Evolutionary conservation across 2,329 filamentous ascomycete species (phyloP).

Genomic region (Apiospora pterosperma): DNA sequence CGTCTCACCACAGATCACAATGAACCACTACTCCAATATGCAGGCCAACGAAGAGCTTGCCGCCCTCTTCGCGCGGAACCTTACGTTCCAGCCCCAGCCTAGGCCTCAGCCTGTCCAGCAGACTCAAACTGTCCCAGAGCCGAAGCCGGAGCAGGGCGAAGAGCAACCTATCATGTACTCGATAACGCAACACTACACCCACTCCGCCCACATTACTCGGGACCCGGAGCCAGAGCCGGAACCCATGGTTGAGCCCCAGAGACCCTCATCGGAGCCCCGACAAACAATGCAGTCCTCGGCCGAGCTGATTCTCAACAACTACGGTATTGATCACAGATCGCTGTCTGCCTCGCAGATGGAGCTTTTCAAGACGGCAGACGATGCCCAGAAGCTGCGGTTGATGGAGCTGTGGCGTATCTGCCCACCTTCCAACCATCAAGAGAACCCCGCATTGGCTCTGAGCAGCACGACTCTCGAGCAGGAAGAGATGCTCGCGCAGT

Average conservation of each 20-base stretch:
- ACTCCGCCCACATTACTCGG: constrained; percentile 64
- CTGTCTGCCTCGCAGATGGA: constrained; percentile 73
- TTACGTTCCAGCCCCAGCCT: constrained; percentile 55
- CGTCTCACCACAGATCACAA: neutral
- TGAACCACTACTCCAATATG: constrained; percentile 34
- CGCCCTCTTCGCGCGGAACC: constrained; percentile 72
- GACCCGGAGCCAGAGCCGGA: constrained; percentile 27
- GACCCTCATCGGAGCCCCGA: constrained; percentile 49
- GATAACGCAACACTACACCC: constrained; percentile 79
- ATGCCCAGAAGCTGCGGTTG: constrained; percentile 68
- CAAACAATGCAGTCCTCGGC: constrained; percentile 46
- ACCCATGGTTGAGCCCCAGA: constrained; percentile 32
- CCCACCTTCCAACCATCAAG: constrained; percentile 58
- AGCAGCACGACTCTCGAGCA: constrained; percentile 52
- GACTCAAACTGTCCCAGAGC: constrained; percentile 22
- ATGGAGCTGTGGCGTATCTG: constrained; percentile 84
- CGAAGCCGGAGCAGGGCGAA: constrained; percentile 25
- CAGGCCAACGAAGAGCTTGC: constrained; percentile 79
- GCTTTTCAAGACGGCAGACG: constrained; percentile 73
- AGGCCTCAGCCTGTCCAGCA: constrained; percentile 29
- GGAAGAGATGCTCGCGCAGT: constrained; percentile 55
- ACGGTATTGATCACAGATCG: constrained; percentile 66
- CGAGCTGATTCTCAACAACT: constrained; percentile 57
- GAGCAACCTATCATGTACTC: constrained; percentile 61
- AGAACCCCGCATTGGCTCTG: constrained; percentile 52